These are phyloP conservation scores for Globisporangium polare DNA, from an alignment of 352 stramenopile species.

Conservation along the genomic window DNA sequence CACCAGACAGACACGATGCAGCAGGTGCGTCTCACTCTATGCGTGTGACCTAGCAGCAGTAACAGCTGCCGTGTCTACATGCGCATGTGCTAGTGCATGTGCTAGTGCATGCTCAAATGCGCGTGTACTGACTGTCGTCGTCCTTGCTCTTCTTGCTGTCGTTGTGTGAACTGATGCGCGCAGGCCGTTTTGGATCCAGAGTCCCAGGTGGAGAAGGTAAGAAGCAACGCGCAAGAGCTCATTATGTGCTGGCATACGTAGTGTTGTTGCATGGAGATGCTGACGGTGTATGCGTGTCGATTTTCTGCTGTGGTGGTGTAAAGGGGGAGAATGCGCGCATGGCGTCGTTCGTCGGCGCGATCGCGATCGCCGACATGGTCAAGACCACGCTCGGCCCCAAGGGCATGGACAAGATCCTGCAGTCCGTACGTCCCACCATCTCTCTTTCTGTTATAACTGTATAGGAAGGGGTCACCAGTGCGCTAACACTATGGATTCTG, in stretches of 20 bases:
- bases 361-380: slow-evolving; percentile 99
- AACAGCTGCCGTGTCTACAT: neutral
- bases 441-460: neutral
- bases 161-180: neutral
- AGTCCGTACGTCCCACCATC: slow-evolving; percentile 65
- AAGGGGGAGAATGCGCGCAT: slow-evolving; percentile 99
- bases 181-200: slow-evolving; percentile 74
- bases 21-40: slow-evolving; percentile 7
- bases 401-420: slow-evolving; percentile 99
- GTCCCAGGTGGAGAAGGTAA: slow-evolving; percentile 79
- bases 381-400: slow-evolving; percentile 99
- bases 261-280: neutral
- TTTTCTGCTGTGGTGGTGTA: neutral
- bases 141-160: neutral
- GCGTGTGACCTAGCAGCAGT: no score
- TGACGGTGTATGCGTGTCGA: neutral
- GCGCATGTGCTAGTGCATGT: no score
- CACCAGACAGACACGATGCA: slow-evolving; percentile 4
- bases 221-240: neutral
- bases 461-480: neutral
- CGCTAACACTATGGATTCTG: neutral
- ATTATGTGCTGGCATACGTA: neutral
- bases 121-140: neutral
- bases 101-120: no score
- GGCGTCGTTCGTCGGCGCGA: slow-evolving; percentile 98